Evolutionary conservation across 2,329 filamentous ascomycete species (phyloP).

Genomic region (Neonectria magnoliae): DNA sequence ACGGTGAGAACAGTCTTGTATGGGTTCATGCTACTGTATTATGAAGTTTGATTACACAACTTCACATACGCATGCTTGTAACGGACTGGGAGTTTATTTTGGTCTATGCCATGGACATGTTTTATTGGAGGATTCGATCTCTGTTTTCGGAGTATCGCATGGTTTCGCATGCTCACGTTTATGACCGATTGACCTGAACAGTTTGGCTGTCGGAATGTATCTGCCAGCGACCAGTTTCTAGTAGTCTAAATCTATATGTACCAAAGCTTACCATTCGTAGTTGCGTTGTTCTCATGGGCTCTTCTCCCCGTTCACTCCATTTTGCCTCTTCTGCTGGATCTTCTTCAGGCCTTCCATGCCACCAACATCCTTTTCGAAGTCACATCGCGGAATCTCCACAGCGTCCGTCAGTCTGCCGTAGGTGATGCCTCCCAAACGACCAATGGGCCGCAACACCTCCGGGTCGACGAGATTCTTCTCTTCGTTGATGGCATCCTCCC

Average conservation of each 20-base stretch:
- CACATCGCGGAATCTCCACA: conserved; percentile 75
- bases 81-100: not conserved
- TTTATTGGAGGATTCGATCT: not conserved
- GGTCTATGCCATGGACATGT: not conserved
- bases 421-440: conserved; percentile 84
- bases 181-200: not conserved
- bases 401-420: conserved; percentile 78
- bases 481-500: conserved; percentile 87
- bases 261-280: not conserved
- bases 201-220: not conserved
- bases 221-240: not conserved
- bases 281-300: not conserved
- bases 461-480: conserved; percentile 79
- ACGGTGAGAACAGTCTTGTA: too few species aligned
- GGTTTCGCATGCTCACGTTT: not conserved
- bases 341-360: conserved; percentile 66
- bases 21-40: not conserved
- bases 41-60: not conserved
- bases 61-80: not conserved
- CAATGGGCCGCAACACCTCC: conserved; percentile 78
- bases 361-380: conserved; percentile 63
- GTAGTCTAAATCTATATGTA: conserved; percentile 17
- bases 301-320: conserved; percentile 13
- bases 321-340: conserved; percentile 49
- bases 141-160: not conserved